Base-by-base conservation (phyloP, 1,284 basidiomycete genomes). In the Takashimella koratensis region DNA sequence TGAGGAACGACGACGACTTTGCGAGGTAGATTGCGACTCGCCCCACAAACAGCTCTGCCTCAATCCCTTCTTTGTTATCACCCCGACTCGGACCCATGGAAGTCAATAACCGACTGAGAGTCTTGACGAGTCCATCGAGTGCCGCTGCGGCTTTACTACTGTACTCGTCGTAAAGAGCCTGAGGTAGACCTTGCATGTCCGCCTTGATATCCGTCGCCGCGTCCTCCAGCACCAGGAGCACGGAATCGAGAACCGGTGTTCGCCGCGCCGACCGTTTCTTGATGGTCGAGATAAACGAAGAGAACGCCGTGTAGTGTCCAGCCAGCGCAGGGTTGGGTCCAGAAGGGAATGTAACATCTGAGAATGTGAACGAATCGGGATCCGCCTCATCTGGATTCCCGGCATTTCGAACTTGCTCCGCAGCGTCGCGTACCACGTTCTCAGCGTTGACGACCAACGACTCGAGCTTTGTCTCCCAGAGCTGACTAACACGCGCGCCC, bases 41-140 rank as follows among this genome's bases (percentile, higher is more conserved):
- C 1, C 74, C 74, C 12, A 75, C 56, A 40, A 75, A 70, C 41
- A 75, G 50, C 47, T 74, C 70, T 6, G 64, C 65, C 41, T 70
- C 68, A 20, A 74, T 53, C 11, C 57, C 60, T 2, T 53, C 56
- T 12, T 62, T 64, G 1, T 56, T 60, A 27, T 63, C 64, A 4
- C 58, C 56, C n/a, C 62, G 21, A 20, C 51, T 41, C 0, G 43
- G 43, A 11, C 54, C 62, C 5, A 70, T 57, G 16, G 51, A 56
- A 2, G 61, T 67, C 21, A 74, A 53, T 19, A 68, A 62, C 22
- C 53, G 59, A 6, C 63, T 53, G 41, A 76, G 53, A 3, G 53
- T 54, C 16, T 51, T 48, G 1, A 69, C 62, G 20, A 77, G 49
- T 0, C 52, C 51, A 4, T 58, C 53, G 22, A 73, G 56, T 1